phyloP scores from a whole-genome alignment of 139 green algal species.

The Coelastrella sp. region DNA sequence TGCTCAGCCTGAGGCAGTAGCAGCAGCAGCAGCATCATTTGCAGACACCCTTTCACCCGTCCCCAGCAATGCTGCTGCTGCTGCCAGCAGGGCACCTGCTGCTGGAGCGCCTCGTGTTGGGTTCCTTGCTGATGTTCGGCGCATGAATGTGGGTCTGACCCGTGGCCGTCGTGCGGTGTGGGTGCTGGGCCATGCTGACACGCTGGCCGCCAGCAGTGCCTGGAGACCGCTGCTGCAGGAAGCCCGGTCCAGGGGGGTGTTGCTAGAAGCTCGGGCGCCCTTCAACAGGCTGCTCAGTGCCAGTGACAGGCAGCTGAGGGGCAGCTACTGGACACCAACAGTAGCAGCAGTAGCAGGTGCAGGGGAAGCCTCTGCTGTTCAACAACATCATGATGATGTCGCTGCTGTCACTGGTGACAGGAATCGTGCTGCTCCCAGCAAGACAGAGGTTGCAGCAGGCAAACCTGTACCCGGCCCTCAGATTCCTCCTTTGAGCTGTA shows the following conservation, averaged over 20 bases:
- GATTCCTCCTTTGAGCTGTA: too few relatives aligned
- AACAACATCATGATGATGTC: too few relatives aligned
- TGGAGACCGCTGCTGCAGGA: conserved; percentile 66
- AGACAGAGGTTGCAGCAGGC: conserved; percentile 28
- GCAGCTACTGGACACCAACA: conserved; percentile 6
- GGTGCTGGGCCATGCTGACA: conserved; percentile 71
- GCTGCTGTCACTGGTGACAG: not conserved
- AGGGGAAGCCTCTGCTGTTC: not conserved
- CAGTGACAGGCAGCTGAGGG: conserved; percentile 9
- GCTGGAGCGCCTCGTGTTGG: conserved; percentile 50
- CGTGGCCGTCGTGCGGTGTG: conserved; percentile 70
- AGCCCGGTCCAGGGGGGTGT: conserved; percentile 18
- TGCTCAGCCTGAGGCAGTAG: conserved; percentile 39
- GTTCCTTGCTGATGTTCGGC: conserved; percentile 76
- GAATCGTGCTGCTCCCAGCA: not conserved
- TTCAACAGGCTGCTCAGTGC: not conserved
- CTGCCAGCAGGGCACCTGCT: not conserved
- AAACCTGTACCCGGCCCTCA: not conserved
- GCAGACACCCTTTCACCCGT: not conserved
- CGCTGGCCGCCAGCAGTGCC: conserved; percentile 51
- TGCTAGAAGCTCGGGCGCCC: conserved; percentile 45
- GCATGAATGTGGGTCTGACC: conserved; percentile 85
- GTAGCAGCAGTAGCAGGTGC: not conserved
- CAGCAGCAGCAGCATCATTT: not conserved
- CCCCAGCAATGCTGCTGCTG: not conserved